Evolutionary conservation across 108 stramenopile species (phyloP), one percentile per base, ranked within the genome.

Genomic region (Mediolabrus comicus): DNA sequence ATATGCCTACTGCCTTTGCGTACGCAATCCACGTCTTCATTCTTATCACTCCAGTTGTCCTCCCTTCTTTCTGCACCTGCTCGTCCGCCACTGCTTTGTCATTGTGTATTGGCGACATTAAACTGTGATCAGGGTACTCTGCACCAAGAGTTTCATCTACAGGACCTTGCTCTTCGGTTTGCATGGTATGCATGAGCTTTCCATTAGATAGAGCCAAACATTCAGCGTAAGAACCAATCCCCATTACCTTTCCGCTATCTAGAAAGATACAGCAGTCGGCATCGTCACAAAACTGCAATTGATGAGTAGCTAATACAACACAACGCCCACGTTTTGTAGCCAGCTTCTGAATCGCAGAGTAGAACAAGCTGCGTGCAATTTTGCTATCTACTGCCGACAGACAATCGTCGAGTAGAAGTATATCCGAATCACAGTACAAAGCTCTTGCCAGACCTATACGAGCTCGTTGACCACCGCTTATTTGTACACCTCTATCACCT

Each of bases 241-340:
- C 78, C 1, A 36, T 62, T 4, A 89, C 68, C 26, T 30, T 52
- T 13, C 91, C 88, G 41, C 71, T 59, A 12, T 63, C 69, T 67
- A 97, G 59, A 16, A 94, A 54, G 9, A 95, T 84, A 68, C 84
- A 87, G 0, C 64, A 55, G 17, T 65, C 46, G n/a, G 66, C 46
- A 10, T 84, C 80, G 26, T 31, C 56, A 69, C 77, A 81, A 66
- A 87, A 87, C 59, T 94, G 93, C 30, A 93, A 90, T 75, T 95
- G 92, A 74, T 97, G 95, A 30, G 92, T 92, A 3, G 88, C 93
- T 27, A 97, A 69, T 26, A 97, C 51, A 14, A 87, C 84, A 67
- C 83, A 77, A 72, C 83, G 80, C 4, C 74, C 65, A 59, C 78
- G 27, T 1, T 76, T 66, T 4, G 71, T 34, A 2, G 91, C 75